Evolutionary conservation across 768 basidiomycete genomes (phyloP).

Genomic region (Amanita fuliginea): DNA sequence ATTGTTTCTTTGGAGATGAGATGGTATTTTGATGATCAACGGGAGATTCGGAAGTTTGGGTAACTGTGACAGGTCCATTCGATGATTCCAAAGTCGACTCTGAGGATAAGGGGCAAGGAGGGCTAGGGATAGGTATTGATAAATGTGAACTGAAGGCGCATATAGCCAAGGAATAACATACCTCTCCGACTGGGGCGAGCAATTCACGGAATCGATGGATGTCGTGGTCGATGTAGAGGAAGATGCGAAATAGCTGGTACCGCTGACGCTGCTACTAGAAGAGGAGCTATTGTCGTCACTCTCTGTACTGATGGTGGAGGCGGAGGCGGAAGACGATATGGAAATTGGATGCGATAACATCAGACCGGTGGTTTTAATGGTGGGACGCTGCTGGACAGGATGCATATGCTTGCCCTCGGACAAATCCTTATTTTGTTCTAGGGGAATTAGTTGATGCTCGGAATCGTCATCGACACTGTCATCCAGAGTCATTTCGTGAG

Average conservation of each 20-base stretch:
- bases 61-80: background rate
- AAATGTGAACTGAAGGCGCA: background rate
- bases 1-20: slow-evolving; percentile 11
- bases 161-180: background rate
- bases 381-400: slow-evolving; percentile 29
- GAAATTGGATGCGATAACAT: slow-evolving; percentile 5
- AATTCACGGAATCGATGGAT: background rate
- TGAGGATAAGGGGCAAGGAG: background rate
- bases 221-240: slow-evolving; percentile 1
- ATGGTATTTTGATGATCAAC: slow-evolving; percentile 10
- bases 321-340: slow-evolving; percentile 6
- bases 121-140: background rate
- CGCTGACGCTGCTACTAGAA: background rate
- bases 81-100: background rate
- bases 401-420: slow-evolving; percentile 42
- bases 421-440: slow-evolving; percentile 17
- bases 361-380: slow-evolving; percentile 4
- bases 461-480: slow-evolving; percentile 10
- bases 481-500: slow-evolving; percentile 10
- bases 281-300: background rate
- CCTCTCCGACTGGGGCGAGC: background rate
- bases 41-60: slow-evolving; percentile 7
- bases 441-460: slow-evolving; percentile 10
- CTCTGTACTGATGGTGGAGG: background rate
- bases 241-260: background rate